Evolutionary conservation across 2,329 filamentous ascomycete genomes (phyloP).

Genomic region (Pseudogymnoascus verrucosus): DNA sequence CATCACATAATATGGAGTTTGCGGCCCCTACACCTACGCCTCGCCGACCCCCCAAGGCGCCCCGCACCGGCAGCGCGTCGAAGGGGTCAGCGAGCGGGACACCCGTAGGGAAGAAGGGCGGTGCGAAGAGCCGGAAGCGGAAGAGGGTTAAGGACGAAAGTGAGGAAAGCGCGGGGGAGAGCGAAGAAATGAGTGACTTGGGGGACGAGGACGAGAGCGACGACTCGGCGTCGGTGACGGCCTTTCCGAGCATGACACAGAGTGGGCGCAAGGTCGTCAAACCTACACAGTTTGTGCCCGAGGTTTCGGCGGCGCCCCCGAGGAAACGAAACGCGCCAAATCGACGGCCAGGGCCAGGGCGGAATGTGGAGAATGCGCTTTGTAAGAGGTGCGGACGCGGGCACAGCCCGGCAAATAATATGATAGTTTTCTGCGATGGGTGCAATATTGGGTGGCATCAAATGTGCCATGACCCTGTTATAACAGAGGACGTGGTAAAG

Average conservation of each 20-base stretch:
- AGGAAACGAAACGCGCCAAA: constrained; percentile 41
- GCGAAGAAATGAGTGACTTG: constrained; percentile 26
- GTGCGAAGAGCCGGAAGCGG: constrained; percentile 19
- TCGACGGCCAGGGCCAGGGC: constrained; percentile 38
- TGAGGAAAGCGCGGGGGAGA: constrained; percentile 23
- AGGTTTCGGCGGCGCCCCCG: constrained; percentile 36
- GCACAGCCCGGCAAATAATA: constrained; percentile 63
- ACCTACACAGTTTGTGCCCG: constrained; percentile 54
- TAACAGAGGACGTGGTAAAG: constrained; percentile 60
- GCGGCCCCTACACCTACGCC: constrained; percentile 12
- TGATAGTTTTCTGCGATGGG: constrained; percentile 79
- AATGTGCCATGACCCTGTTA: constrained; percentile 68
- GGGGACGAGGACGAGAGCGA: constrained; percentile 30
- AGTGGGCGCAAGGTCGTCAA: constrained; percentile 66
- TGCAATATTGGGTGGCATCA: constrained; percentile 78
- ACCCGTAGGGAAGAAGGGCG: constrained; percentile 10
- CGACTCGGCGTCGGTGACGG: constrained; percentile 39
- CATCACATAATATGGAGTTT: constrained; percentile 28
- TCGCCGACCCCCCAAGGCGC: constrained; percentile 14
- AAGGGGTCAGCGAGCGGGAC: constrained; percentile 14
- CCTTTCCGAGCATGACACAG: constrained; percentile 60
- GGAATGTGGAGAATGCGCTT: constrained; percentile 42
- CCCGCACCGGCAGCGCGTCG: constrained; percentile 11
- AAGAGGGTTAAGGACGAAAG: constrained; percentile 24
- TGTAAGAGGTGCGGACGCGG: constrained; percentile 68